These are phyloP conservation scores for Auricularia sp. DNA, from an alignment of 768 basidiomycete species.

Conservation along the genomic window DNA sequence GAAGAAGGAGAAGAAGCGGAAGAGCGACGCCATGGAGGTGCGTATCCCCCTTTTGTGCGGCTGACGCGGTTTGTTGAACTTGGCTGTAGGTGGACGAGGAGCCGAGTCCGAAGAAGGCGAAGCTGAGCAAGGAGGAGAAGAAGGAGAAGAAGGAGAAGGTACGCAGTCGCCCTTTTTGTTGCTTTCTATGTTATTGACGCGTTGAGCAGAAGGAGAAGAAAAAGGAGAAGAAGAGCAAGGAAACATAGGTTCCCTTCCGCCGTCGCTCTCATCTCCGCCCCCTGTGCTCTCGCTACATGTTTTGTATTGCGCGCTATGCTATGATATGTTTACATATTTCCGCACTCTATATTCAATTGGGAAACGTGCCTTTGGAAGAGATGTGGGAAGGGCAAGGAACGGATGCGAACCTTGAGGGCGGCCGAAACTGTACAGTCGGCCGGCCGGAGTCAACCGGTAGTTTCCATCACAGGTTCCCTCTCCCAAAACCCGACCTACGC, in stretches of 20 bases:
- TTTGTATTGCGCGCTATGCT: neutral
- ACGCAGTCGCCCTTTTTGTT: neutral
- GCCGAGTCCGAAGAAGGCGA: conserved; percentile 48
- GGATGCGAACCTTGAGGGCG: too few relatives aligned
- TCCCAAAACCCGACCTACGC: neutral
- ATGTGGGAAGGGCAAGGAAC: neutral
- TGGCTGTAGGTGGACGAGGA: conserved; percentile 16
- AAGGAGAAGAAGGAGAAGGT: conserved; percentile 35
- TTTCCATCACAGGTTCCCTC: too few relatives aligned
- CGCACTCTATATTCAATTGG: neutral
- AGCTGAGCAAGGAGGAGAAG: conserved; percentile 78
- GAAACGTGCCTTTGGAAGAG: too few relatives aligned
- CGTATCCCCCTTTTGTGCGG: neutral
- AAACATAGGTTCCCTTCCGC: conserved; percentile 14
- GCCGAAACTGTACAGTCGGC: neutral
- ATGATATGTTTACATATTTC: neutral
- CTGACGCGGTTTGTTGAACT: too few relatives aligned
- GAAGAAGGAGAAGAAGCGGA: conserved; percentile 46
- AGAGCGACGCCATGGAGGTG: conserved; percentile 57
- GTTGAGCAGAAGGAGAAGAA: conserved; percentile 39
- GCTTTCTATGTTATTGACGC: neutral
- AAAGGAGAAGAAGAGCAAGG: conserved; percentile 46
- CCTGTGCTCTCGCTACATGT: neutral
- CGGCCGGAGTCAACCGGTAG: neutral
- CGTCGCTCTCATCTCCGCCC: neutral